A percentile compares a stretch with the other conserved stretches of the same genome.
Conservation (phyloP, 345 rosid species). For the Alliaria petiolata region DNA sequence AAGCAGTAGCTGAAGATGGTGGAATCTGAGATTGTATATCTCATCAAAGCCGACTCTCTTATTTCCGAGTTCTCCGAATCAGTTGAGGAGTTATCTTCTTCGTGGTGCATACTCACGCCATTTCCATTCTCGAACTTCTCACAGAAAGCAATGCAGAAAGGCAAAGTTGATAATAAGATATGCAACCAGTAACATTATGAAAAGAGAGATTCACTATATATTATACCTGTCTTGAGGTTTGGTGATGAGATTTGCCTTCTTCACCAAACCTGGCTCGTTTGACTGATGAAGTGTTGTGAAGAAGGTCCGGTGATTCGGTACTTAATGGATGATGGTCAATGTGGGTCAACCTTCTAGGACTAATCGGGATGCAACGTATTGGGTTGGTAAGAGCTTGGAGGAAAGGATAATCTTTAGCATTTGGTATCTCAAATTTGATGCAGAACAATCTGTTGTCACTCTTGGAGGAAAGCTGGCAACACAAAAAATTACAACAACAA, state of each 20-base stretch:
- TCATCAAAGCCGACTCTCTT: constrained; percentile 37
- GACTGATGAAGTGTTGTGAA: constrained; percentile 27
- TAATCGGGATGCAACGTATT: constrained; percentile 58
- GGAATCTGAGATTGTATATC: constrained; percentile 48
- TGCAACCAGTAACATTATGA: background rate
- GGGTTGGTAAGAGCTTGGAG: constrained; percentile 51
- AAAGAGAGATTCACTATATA: background rate
- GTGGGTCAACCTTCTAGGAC: constrained; percentile 47
- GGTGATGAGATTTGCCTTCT: constrained; percentile 45
- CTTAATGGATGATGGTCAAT: constrained; percentile 30
- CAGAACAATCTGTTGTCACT: constrained; percentile 63
- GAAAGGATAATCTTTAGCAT: constrained; percentile 55
- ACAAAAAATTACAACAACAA: background rate
- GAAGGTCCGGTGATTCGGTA: constrained; percentile 38
- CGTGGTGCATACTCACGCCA: constrained; percentile 22
- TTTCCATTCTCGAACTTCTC: constrained; percentile 18
- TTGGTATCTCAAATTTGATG: constrained; percentile 49
- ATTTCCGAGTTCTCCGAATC: constrained; percentile 57
- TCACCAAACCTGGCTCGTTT: constrained; percentile 55
- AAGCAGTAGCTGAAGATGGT: constrained; percentile 67
- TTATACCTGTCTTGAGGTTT: constrained; percentile 46
- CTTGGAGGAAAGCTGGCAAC: constrained; percentile 71
- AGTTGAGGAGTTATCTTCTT: constrained; percentile 40
- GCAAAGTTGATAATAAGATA: background rate
- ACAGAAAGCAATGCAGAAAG: constrained; percentile 4